Base-by-base conservation (phyloP, 2,329 filamentous ascomycete species). In the Xylariaceae sp. region DNA sequence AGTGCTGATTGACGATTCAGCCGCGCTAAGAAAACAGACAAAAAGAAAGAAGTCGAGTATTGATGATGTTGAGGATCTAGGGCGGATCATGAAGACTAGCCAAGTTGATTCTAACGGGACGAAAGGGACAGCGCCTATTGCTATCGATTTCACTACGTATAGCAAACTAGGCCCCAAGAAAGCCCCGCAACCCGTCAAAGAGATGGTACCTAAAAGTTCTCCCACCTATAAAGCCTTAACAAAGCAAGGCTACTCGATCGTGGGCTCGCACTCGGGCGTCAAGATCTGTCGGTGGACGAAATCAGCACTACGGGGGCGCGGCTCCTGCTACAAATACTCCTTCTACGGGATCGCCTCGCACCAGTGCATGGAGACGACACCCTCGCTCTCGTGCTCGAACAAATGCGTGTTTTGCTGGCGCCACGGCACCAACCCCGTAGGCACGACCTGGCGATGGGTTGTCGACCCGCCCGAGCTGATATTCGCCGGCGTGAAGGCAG, bases 331-430 rank as follows among this genome's bases (percentile, higher is more conserved):
- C 81, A 97, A 99, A 69, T 97, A 86, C 73, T 96, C 91, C 0
- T 96, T 99, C 72, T 99, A 99, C 72, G 93, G 93, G 42, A 99
- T 99, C 72, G 85, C 89, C 60, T 97, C 92, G 0, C 94, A 99
- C 69, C 88, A 96, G 57, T 99, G 93, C 73, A 99, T 99, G 94
- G 93, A 99, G 74, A 93, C 93, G 2, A 97, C 93, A 0, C 93
- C 93, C 0, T 96, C 92, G 0, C 83, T 99, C 3, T 96, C 91
- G 8, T 99, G 93, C 79, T 94, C 89, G 58, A 97, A 97, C 77
- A 97, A 99, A 72, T 97, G 94, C 72, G 91, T 99, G 61, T 99
- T 97, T 73, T 99, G 93, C 80, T 99, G 93, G 94, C 87, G 94
- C 6, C 94, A 97, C 69, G 94, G 93, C 47, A 97, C 94, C 0